These are phyloP conservation scores for Bretschneidera sinensis DNA, from an alignment of 345 rosid species.

Conservation along the genomic window DNA sequence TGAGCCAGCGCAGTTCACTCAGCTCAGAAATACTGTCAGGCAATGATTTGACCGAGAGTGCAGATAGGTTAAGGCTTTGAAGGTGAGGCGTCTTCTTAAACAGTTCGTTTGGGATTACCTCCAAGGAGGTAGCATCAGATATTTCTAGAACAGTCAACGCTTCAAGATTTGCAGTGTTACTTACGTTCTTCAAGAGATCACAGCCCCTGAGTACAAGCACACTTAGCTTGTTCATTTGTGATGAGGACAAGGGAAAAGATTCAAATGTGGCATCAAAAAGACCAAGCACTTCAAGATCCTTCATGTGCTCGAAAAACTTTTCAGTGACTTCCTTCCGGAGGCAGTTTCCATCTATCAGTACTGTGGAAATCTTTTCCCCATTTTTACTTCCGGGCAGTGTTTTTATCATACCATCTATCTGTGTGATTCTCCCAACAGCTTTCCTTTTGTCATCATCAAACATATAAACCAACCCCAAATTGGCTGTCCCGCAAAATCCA, in stretches of 20 bases:
- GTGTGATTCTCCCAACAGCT: constrained; percentile 40
- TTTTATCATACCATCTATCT: constrained; percentile 43
- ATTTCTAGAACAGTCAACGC: constrained; percentile 46
- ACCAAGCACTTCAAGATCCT: constrained; percentile 34
- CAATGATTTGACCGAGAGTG: constrained; percentile 25
- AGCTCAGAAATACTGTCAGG: constrained; percentile 26
- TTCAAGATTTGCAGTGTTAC: constrained; percentile 18
- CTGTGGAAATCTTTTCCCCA: constrained; percentile 19
- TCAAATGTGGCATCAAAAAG: constrained; percentile 34
- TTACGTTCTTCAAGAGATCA: constrained; percentile 22
- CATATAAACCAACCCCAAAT: constrained; percentile 32
- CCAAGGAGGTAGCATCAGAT: constrained; percentile 40
- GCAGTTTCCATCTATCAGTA: constrained; percentile 43
- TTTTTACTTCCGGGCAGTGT: constrained; percentile 25
- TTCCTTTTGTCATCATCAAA: constrained; percentile 15
- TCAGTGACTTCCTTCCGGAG: constrained; percentile 23
- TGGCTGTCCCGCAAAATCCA: constrained; percentile 27
- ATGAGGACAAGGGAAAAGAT: constrained; percentile 16
- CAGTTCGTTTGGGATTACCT: constrained; percentile 20
- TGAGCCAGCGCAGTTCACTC: constrained; percentile 35
- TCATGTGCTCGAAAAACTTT: constrained; percentile 19
- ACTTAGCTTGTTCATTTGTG: constrained; percentile 21
- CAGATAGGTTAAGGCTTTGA: constrained; percentile 51
- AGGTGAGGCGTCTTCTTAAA: constrained; percentile 25
- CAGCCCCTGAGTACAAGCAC: constrained; percentile 53